Conservation (phyloP, 2,329 filamentous ascomycete genomes). For the Leptographium radiaticola region DNA sequence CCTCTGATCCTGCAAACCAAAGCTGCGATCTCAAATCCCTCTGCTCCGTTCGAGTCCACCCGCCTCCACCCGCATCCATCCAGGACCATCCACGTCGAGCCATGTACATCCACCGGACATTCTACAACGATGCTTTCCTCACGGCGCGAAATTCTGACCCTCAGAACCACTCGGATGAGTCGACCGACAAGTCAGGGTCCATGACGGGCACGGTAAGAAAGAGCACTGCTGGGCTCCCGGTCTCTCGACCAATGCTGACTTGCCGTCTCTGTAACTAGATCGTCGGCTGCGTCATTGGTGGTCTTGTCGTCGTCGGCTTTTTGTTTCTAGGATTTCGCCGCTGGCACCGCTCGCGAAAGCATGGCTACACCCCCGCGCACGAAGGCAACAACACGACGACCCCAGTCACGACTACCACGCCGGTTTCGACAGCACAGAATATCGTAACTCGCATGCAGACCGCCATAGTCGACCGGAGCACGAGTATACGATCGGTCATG, state of each 20-base stretch:
- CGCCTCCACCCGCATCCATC: not conserved
- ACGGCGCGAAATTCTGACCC: not conserved
- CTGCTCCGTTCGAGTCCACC: not conserved
- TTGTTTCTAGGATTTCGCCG: slow-evolving; percentile 1
- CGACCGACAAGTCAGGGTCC: no score
- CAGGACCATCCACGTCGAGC: not conserved
- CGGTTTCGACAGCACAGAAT: not conserved
- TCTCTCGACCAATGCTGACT: not conserved
- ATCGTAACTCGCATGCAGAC: not conserved
- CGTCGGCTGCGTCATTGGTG: not conserved
- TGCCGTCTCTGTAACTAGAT: not conserved
- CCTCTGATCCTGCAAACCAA: not conserved
- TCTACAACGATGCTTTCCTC: not conserved
- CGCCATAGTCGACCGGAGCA: slow-evolving; percentile 57
- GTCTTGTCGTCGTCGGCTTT: not conserved
- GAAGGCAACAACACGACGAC: slow-evolving; percentile 13
- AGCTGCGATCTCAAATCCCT: not conserved
- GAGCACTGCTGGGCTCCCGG: not conserved
- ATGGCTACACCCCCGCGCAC: slow-evolving; percentile 13
- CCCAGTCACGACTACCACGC: not conserved
- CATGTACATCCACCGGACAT: no score
- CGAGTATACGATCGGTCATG: slow-evolving; percentile 84
- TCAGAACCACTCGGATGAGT: no score
- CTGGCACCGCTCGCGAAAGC: slow-evolving; percentile 2
- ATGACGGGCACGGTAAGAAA: not conserved